Base-by-base conservation (phyloP, 192 early-diverging fungal genomes). In the Lunasporangiospora selenospora region DNA sequence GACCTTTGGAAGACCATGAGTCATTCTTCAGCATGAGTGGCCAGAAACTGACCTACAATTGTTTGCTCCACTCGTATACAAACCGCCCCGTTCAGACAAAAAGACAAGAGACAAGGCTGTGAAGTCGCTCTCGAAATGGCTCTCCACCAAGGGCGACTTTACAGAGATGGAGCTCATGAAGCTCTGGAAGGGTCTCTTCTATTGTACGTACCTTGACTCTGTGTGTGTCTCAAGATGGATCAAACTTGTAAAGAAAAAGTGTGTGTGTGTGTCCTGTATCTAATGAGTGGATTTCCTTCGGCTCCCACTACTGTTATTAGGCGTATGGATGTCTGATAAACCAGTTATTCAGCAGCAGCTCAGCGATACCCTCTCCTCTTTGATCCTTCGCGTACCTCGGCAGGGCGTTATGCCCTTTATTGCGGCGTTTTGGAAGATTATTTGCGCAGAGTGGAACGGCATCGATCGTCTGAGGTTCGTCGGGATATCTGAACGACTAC, bases 291-390 rank as follows among this genome's bases (percentile, higher is more conserved):
- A n/a, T n/a, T n/a, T n/a, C n/a, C n/a, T n/a, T n/a, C n/a, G n/a
- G n/a, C n/a, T n/a, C n/a, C n/a, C n/a, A 47, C 7, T 30, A 6
- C 46, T 29, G 31, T 37, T 30, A 30, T 45, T 67, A 93, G 92
- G 88, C 66, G 93, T 94, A 64, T 98, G 96, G 96, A 93, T 98
- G 87, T 94, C 94, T 1, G 96, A 98, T 77, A 98, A 95, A 78
- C 92, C 92, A 12, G 63, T 92, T 40, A 84, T 98, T 27, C 96
- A 98, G 65, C 92, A 95, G 75, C 85, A 91, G 61, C 77, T 98
- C 48, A 89, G 92, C 29, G 87, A 92, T 54, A 86, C 85, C 16
- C 80, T 98, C n/a, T 90, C 89, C 0, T 75, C 79, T 0, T 50
- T 92, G 6, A 54, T 85, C 18, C 47, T 89, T 27, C 46, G 65